Percentiles rank a stretch among this genome's conserved stretches.
Evolutionary conservation across 495 filamentous ascomycete genomes (phyloP).

Genomic region (Penicillium malachiteum): DNA sequence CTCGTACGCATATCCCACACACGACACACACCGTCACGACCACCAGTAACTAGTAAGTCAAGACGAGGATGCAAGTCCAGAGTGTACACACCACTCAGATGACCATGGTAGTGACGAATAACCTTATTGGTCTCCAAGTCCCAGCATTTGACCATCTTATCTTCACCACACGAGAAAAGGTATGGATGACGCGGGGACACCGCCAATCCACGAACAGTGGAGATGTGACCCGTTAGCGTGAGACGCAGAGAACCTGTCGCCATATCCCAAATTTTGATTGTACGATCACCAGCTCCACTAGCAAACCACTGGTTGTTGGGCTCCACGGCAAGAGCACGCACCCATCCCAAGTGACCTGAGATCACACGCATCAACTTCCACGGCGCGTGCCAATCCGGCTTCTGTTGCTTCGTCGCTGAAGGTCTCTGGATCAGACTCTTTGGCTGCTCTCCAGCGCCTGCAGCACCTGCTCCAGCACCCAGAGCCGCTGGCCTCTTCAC

Average conservation of each 20-base stretch:
- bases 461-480: constrained; percentile 33
- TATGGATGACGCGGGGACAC: constrained; percentile 95
- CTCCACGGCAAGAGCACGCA: constrained; percentile 85
- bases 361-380: constrained; percentile 99
- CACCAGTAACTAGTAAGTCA: constrained; percentile 91
- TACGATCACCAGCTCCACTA: constrained; percentile 91
- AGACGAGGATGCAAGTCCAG: constrained; percentile 88
- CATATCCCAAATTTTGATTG: constrained; percentile 99
- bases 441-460: constrained; percentile 38
- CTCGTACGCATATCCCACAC: constrained; percentile 99
- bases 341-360: constrained; percentile 95
- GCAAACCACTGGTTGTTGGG: constrained; percentile 98
- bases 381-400: constrained; percentile 92
- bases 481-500: constrained; percentile 36
- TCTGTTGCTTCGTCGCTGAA: constrained; percentile 66
- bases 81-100: constrained; percentile 94
- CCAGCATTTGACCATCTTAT: constrained; percentile 99
- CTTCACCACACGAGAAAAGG: constrained; percentile 95
- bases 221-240: constrained; percentile 96
- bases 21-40: constrained; percentile 87
- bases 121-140: constrained; percentile 98
- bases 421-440: constrained; percentile 66
- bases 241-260: constrained; percentile 78
- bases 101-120: constrained; percentile 97
- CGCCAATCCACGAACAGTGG: constrained; percentile 88